phyloP scores from a whole-genome alignment of 202 grass and related monocot genomes.

The Hordeum pubiflorum region DNA sequence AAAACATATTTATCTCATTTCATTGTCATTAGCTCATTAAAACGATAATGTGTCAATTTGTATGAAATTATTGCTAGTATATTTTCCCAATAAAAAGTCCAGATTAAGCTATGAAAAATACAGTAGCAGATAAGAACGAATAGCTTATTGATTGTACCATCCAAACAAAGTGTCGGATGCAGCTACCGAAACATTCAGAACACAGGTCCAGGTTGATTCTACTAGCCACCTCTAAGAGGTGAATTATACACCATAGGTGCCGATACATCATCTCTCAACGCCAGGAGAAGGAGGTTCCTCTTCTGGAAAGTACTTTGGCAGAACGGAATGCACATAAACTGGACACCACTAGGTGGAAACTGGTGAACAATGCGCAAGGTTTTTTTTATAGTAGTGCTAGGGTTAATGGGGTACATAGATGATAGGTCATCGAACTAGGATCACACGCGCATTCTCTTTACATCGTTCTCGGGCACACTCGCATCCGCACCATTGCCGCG shows the following conservation, averaged over 20 bases:
- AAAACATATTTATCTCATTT: too few relatives aligned
- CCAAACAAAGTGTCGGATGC: not conserved
- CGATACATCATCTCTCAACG: slow-evolving; percentile 1
- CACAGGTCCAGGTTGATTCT: not conserved
- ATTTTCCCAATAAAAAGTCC: not conserved
- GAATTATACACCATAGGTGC: slow-evolving; percentile 8
- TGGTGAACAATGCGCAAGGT: not conserved
- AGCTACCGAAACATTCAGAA: not conserved
- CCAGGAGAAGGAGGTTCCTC: not conserved
- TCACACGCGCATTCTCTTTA: slow-evolving; percentile 60
- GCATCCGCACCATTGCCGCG: slow-evolving; percentile 53
- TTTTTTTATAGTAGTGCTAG: not conserved
- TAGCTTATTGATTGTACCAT: slow-evolving; percentile 6
- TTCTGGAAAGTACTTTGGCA: not conserved
- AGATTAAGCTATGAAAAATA: not conserved
- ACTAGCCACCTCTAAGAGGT: slow-evolving; percentile 23
- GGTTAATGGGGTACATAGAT: not conserved
- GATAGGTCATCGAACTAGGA: slow-evolving; percentile 14
- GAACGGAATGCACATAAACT: slow-evolving; percentile 22
- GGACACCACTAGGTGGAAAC: not conserved
- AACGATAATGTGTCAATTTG: too few relatives aligned
- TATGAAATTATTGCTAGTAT: not conserved
- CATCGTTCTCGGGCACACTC: slow-evolving; percentile 63
- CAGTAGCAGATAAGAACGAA: not conserved
- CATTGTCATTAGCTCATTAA: too few relatives aligned